Base-by-base conservation (phyloP, 805 yeast species). In the Barnettozyma botsteinii region DNA sequence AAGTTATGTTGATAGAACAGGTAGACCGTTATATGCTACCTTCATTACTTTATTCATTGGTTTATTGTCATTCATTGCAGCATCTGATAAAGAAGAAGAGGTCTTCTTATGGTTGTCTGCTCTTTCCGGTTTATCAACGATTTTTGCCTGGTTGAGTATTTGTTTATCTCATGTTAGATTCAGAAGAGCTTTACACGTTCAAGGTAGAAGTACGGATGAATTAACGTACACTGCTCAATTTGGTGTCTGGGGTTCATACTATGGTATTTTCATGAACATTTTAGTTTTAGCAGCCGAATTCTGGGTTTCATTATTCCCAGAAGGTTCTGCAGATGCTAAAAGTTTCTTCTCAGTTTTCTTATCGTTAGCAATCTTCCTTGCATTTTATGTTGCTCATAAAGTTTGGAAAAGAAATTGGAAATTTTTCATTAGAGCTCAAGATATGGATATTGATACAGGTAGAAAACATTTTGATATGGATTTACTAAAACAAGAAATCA, bases 251-350 rank as follows among this genome's bases (percentile, higher is more conserved):
- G 94, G 94, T 35, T 80, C 94, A 1, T 59, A 56, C 45, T 73
- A 73, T 57, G 94, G 93, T 40, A 53, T 75, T 14, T 42, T 62
- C 20, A 62, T 87, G 55, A 79, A 79, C 57, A 28, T 72, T 24
- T 59, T 81, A 41, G 79, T 85, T 46, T 66, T 87, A 44, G 65
- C 75, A 41, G 85, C 88, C 23, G 89, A 84, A 64, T 84, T 86
- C 69, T 86, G 91, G 86, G 70, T 81, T 43, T 89, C 93, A 7
- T 64, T 83, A 31, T 85, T 70, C 70, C 95, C 95, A 40, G 77
- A 77, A 12, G 66, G 43, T 7, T 33, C 60, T 9, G 75, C 82
- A 38, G 67, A 64, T 55, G 84, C 85, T 8, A 52, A 61, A 29
- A 62, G 51, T 33, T 85, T 85, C 70, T 85, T 85, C 68, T 65